Base-by-base conservation (phyloP, 495 filamentous ascomycete species). In the Penicillium paradoxum region DNA sequence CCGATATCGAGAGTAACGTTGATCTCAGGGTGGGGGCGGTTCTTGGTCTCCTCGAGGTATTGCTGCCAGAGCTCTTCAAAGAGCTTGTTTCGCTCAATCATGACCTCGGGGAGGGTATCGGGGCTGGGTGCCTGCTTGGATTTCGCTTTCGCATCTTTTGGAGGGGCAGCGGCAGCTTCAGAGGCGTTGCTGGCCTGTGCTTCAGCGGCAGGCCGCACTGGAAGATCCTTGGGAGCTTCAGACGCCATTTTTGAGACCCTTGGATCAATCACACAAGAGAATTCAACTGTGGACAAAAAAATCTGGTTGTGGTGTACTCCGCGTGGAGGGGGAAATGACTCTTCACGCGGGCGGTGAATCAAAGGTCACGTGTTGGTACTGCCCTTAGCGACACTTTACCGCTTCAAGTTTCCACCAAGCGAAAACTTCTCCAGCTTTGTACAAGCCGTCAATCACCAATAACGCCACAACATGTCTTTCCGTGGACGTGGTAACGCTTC, bases 31-130 rank as follows among this genome's bases (percentile, higher is more conserved):
- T 76, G 72, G 37, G 68, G 66, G 44, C 67, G 74, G 36, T 62
- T 66, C 45, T 77, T 71, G 46, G 87, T 65, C 43, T 93, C 86
- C 15, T 85, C 83, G 46, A 95, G 83, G 61, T 87, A 81, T 67
- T 88, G 78, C 54, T 86, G 83, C 80, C 91, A 96, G 22, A 97
- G 72, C 59, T 85, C 82, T 55, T 97, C 86, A 72, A 97, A 98
- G 6, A 98, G 71, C 24, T 83, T 75, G 62, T 97, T 87, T 27
- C 93, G 86, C 60, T 91, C 80, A 57, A 89, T 72, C 55, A 97
- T 78, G 69, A 87, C 95, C n/a, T 83, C 79, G 18, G 92, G 87
- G 25, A 84, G 76, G n/a, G 82, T 80, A 34, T 78, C 64, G 53
- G 57, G 34, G 43, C 57, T 56, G 55, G 58, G 49, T 39, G 61